phyloP scores from a whole-genome alignment of 208 protist species.

The Trypanosoma caninum region DNA sequence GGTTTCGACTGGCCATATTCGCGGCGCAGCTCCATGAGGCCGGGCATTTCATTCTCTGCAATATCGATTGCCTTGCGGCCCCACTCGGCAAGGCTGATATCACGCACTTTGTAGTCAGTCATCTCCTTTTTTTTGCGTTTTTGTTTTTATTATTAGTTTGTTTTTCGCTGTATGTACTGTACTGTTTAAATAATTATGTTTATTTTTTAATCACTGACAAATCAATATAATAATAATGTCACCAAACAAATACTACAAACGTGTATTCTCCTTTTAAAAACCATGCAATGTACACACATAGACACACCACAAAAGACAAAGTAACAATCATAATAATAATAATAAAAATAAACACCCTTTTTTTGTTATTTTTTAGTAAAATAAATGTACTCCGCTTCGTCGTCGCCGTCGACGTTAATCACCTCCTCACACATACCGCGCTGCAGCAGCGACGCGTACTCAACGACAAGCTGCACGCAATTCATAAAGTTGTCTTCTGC shows the following conservation, averaged over 20 bases:
- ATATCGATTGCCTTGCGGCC: constrained; percentile 98
- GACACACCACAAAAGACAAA: constrained; percentile 20
- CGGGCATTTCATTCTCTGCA: constrained; percentile 99
- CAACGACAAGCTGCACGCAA: constrained; percentile 11
- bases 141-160: background rate
- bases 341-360: background rate
- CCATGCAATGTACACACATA: too few species aligned
- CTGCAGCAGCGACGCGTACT: constrained; percentile 7
- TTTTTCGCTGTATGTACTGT: background rate
- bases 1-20: constrained; percentile 91
- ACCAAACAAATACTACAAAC: too few species aligned
- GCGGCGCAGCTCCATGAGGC: constrained; percentile 96
- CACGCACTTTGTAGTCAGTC: constrained; percentile 94
- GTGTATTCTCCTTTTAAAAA: too few species aligned
- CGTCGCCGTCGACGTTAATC: constrained; percentile 4
- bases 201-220: too few species aligned
- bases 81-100: constrained; percentile 96
- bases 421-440: constrained; percentile 2
- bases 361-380: constrained; percentile 10
- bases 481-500: constrained; percentile 11
- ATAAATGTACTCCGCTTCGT: constrained; percentile 12
- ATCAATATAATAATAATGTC: too few species aligned
- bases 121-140: constrained; percentile 24
- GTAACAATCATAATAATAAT: constrained; percentile 13
- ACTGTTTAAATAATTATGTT: background rate